Conservation (phyloP, 2,329 filamentous ascomycete species). For the Paracoccidioides brasiliensis region DNA sequence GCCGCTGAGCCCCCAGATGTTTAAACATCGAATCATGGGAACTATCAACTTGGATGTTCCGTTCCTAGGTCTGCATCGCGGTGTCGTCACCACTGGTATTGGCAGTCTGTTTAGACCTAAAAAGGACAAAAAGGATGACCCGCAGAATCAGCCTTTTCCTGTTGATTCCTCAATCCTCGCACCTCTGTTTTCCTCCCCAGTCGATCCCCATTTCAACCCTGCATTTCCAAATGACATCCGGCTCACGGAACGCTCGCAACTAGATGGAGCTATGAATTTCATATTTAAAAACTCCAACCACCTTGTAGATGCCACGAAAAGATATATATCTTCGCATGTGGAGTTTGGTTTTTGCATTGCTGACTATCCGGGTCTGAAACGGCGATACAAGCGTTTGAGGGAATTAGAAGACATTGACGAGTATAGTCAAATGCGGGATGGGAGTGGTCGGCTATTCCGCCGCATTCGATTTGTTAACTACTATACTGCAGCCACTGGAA, state of each 20-base stretch:
- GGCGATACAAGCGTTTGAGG: constrained; percentile 56
- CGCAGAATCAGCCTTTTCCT: constrained; percentile 9
- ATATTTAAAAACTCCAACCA: constrained; percentile 68
- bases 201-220: constrained; percentile 57
- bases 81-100: constrained; percentile 70
- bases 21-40: constrained; percentile 66
- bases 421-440: constrained; percentile 23
- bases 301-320: constrained; percentile 54
- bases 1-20: constrained; percentile 24
- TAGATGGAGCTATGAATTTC: constrained; percentile 56
- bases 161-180: constrained; percentile 3
- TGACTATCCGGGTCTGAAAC: constrained; percentile 57
- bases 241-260: constrained; percentile 54
- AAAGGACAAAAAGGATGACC: constrained; percentile 15
- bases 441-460: constrained; percentile 18
- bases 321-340: constrained; percentile 64
- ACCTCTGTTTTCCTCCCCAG: constrained; percentile 14
- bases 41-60: constrained; percentile 75
- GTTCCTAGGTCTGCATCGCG: constrained; percentile 77
- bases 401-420: constrained; percentile 60
- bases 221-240: constrained; percentile 61
- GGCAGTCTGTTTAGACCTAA: constrained; percentile 56
- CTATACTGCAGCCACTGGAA: constrained; percentile 73
- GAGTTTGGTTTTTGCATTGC: constrained; percentile 74
- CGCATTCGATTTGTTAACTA: constrained; percentile 75